Conservation (phyloP, 2,329 filamentous ascomycete species). For the Sphaerulina populicola region DNA sequence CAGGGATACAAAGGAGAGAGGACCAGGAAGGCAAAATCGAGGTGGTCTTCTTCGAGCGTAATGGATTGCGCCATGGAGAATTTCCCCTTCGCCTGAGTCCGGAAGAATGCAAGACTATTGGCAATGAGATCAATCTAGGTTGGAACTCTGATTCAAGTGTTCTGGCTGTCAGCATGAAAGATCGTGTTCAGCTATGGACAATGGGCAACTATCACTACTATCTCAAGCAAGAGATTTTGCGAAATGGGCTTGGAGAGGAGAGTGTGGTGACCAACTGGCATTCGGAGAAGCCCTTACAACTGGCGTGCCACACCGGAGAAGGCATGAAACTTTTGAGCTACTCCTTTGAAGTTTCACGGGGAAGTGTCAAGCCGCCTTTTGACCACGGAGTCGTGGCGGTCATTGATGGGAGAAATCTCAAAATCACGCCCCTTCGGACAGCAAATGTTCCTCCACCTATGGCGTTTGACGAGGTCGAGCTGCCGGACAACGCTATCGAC, state of each 20-base stretch:
- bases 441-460: constrained; percentile 90
- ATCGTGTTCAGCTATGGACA: constrained; percentile 86
- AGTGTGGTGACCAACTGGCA: constrained; percentile 55
- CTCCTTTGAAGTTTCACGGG: constrained; percentile 58
- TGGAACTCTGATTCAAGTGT: constrained; percentile 95
- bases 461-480: constrained; percentile 65
- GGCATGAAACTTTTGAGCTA: constrained; percentile 48
- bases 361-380: constrained; percentile 59
- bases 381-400: constrained; percentile 53
- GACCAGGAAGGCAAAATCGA: constrained; percentile 51
- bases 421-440: constrained; percentile 73
- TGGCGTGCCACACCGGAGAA: constrained; percentile 37
- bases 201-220: constrained; percentile 98
- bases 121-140: constrained; percentile 55
- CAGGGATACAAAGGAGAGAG: constrained; percentile 66
- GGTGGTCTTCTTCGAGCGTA: constrained; percentile 92
- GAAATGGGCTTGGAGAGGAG: constrained; percentile 10
- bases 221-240: constrained; percentile 74
- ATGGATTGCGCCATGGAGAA: constrained; percentile 91
- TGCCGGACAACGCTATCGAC: constrained; percentile 60
- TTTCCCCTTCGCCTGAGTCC: constrained; percentile 67
- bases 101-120: constrained; percentile 49
- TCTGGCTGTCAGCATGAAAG: constrained; percentile 66
- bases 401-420: constrained; percentile 71
- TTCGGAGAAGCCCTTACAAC: constrained; percentile 67